Evolutionary conservation across 257 asterid species (phyloP), one percentile per base, ranked within the genome.

Genomic region (Striga asiatica): DNA sequence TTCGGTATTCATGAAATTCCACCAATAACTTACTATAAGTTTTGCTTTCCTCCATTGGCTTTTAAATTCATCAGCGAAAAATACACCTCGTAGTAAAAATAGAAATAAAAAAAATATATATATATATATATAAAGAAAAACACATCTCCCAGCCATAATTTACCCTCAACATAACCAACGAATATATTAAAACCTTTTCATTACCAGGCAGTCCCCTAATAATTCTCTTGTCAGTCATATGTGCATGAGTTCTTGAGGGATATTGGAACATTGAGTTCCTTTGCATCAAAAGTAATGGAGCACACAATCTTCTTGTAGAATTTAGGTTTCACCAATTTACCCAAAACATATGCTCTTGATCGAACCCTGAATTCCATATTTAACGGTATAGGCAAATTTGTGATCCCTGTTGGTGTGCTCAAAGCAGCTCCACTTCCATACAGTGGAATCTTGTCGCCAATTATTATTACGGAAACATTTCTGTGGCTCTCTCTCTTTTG

Each of bases 381-480:
- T 45, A 89, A 25, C 6, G 75, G 78, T 65, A 89, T 84, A 20
- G 87, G 84, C 18, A 37, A 8, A 8, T 74, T 12, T 1, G 91
- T 73, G 8, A 79, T 60, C 56, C 94, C 95, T 6, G 73, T 52
- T 11, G 73, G 76, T 0, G 82, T 78, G 66, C 74, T 77, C 73
- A 89, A 47, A 71, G 73, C 50, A 32, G 89, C 83, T 39, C 93
- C 94, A 34, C 81, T 70, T 20, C 95, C 95, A 42, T 89, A 89
- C 69, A 89, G 34, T 9, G 97, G 97, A 46, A 81, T 85, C 75
- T 67, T 67, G 45, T 82, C 82, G 0, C 94, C 94, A 0, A 64
- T 57, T 52, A 85, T 84, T 4, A 76, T 63, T 17, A 83, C 89
- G 1, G 25, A 12, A 7, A 79, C 76, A 0, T 64, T 62, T 56